Evolutionary conservation across 1,284 basidiomycete species (phyloP).

Genomic region (Microbotryum scabiosae): DNA sequence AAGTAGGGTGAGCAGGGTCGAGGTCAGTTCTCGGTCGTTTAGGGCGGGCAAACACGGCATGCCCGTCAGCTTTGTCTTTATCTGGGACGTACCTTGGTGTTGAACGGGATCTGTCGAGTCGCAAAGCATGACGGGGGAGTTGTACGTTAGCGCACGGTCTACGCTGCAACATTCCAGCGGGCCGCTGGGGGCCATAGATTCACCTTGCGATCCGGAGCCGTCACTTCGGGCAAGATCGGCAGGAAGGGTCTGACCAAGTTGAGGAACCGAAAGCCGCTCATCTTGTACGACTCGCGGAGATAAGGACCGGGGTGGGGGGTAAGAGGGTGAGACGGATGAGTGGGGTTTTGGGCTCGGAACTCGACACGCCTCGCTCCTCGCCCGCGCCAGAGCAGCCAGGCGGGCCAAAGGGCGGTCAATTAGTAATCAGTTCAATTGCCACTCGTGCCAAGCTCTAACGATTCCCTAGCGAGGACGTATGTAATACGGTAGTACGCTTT

Average conservation of each 20-base stretch:
- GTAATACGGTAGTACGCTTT: too few species aligned
- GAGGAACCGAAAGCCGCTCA: constrained; percentile 19
- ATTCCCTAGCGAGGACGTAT: too few species aligned
- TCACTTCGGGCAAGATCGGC: constrained; percentile 63
- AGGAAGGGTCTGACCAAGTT: constrained; percentile 29
- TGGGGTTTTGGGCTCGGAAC: too few species aligned
- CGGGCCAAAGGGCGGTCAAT: too few species aligned
- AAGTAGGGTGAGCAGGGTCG: not conserved
- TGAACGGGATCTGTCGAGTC: constrained; percentile 27
- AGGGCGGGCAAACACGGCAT: not conserved
- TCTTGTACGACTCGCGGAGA: not conserved
- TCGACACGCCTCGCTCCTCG: too few species aligned
- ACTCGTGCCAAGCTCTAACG: too few species aligned
- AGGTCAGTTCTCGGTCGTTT: not conserved
- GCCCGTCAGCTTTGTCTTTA: not conserved
- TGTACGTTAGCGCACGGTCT: not conserved
- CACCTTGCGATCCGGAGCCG: constrained; percentile 90
- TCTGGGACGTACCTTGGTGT: constrained; percentile 22
- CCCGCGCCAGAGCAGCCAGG: too few species aligned
- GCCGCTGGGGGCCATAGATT: constrained; percentile 12
- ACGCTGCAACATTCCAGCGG: too few species aligned
- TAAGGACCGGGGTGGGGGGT: too few species aligned
- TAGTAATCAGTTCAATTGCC: too few species aligned
- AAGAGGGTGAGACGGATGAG: too few species aligned
- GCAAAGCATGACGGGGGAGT: not conserved